Percentiles rank a stretch among this genome's conserved stretches.
These are phyloP conservation scores for Basipetospora sp. DNA, from an alignment of 2,329 filamentous ascomycete genomes.

Conservation along the genomic window DNA sequence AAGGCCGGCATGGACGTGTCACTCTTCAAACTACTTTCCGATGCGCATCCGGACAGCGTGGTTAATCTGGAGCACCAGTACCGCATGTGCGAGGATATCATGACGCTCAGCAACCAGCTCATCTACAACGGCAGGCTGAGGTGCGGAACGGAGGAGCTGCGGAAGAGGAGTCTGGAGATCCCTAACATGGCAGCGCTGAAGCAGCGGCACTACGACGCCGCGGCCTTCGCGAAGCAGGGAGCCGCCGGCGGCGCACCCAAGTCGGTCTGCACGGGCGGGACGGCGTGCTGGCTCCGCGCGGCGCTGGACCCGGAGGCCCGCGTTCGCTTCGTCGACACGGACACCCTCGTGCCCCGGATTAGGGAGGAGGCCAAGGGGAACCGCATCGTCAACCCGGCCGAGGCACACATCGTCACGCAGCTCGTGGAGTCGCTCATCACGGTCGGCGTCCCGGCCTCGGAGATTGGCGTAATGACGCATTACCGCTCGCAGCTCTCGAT, in stretches of 20 bases:
- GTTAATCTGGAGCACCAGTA: slow-evolving; percentile 92
- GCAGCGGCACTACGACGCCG: slow-evolving; percentile 41
- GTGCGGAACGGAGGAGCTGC: slow-evolving; percentile 69
- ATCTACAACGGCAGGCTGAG: slow-evolving; percentile 87
- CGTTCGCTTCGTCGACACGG: slow-evolving; percentile 81
- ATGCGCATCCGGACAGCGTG: slow-evolving; percentile 72
- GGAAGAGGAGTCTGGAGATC: slow-evolving; percentile 51
- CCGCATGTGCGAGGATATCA: slow-evolving; percentile 94
- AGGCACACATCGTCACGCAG: slow-evolving; percentile 63
- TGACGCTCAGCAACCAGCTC: slow-evolving; percentile 80
- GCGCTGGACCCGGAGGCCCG: slow-evolving; percentile 56
- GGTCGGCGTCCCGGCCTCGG: slow-evolving; percentile 55
- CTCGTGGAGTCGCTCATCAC: slow-evolving; percentile 66
- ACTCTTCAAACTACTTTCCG: slow-evolving; percentile 84
- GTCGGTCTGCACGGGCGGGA: slow-evolving; percentile 24
- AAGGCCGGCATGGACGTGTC: slow-evolving; percentile 80
- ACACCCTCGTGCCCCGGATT: slow-evolving; percentile 48
- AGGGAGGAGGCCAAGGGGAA: slow-evolving; percentile 66
- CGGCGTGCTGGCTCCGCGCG: slow-evolving; percentile 62
- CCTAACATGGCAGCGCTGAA: slow-evolving; percentile 49
- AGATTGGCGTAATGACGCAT: slow-evolving; percentile 91
- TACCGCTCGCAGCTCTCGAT: slow-evolving; percentile 85
- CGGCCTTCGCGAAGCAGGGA: slow-evolving; percentile 14
- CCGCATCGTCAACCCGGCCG: slow-evolving; percentile 75
- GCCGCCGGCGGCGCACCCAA: background rate